phyloP scores from a whole-genome alignment of 768 basidiomycete genomes.

The Coprinellus micaceus region DNA sequence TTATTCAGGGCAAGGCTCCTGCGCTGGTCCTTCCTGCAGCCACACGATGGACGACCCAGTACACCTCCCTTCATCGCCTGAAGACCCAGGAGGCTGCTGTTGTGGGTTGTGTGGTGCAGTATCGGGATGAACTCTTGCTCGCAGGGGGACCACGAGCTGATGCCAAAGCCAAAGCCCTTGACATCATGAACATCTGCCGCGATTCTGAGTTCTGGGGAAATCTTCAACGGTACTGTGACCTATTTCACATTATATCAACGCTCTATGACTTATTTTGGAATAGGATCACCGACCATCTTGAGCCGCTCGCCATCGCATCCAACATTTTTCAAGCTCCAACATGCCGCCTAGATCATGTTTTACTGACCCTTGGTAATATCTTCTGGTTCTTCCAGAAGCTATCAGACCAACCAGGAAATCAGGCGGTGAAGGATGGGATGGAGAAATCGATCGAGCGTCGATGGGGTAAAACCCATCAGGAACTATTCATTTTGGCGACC shows the following conservation, averaged over 20 bases:
- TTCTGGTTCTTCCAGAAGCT: constrained; percentile 19
- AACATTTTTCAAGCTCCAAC: constrained; percentile 29
- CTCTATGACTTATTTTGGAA: neutral
- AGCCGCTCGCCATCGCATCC: constrained; percentile 35
- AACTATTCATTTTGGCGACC: constrained; percentile 29
- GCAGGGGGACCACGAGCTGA: constrained; percentile 8
- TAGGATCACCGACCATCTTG: constrained; percentile 19
- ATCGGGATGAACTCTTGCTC: constrained; percentile 8
- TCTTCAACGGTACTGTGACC: constrained; percentile 16
- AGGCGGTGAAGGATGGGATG: constrained; percentile 14
- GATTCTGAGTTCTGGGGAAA: constrained; percentile 22
- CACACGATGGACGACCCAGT: constrained; percentile 33
- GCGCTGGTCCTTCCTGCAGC: constrained; percentile 29
- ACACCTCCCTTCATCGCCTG: constrained; percentile 23
- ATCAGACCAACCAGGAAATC: constrained; percentile 3
- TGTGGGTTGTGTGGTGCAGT: constrained; percentile 6
- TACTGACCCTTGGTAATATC: constrained; percentile 29
- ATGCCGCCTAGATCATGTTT: constrained; percentile 29
- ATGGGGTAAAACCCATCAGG: constrained; percentile 32
- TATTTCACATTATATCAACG: neutral
- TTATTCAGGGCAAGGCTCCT: constrained; percentile 6
- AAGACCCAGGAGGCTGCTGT: constrained; percentile 17
- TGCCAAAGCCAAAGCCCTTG: constrained; percentile 17
- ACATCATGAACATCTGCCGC: constrained; percentile 17
- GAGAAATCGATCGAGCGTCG: constrained; percentile 28